phyloP scores from a whole-genome alignment of 2,329 filamentous ascomycete genomes.

The Teratosphaeria zuluensis region DNA sequence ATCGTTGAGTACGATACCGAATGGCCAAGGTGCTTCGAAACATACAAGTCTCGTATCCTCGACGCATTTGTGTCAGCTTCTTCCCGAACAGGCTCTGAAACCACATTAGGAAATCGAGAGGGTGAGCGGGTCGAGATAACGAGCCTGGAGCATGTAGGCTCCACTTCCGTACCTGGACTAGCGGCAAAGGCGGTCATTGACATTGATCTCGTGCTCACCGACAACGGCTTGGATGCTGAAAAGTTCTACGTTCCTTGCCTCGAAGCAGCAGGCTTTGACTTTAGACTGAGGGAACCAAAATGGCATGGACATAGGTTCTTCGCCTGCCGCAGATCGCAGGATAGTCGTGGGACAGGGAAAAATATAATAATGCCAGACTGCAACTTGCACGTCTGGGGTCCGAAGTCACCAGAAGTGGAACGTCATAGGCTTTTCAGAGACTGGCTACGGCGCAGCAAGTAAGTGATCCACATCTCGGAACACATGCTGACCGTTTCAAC shows the following conservation, averaged over 20 bases:
- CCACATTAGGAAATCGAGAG: neutral
- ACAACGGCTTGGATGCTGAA: neutral
- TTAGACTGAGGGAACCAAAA: constrained; percentile 36
- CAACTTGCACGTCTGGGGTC: constrained; percentile 43
- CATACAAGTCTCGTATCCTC: constrained; percentile 26
- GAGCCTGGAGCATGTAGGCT: constrained; percentile 40
- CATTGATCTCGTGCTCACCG: constrained; percentile 38
- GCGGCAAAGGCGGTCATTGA: constrained; percentile 46
- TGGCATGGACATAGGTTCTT: constrained; percentile 45
- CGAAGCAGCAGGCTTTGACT: constrained; percentile 37
- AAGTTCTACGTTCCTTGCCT: constrained; percentile 34
- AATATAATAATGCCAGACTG: constrained; percentile 19
- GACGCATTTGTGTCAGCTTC: constrained; percentile 19
- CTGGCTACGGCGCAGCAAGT: constrained; percentile 27
- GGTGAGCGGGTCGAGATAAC: constrained; percentile 16
- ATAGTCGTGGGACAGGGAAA: constrained; percentile 8
- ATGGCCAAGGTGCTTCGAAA: constrained; percentile 29
- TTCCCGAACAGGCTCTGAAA: neutral
- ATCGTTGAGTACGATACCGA: constrained; percentile 30
- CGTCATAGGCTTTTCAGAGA: constrained; percentile 39
- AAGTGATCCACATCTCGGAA: neutral
- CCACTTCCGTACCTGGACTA: constrained; percentile 41
- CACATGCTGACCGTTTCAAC: neutral
- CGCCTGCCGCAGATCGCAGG: constrained; percentile 4
- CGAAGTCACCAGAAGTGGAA: constrained; percentile 32